Percentiles rank a stretch among this genome's conserved stretches.
phyloP scores from a whole-genome alignment of 2,329 filamentous ascomycete species.

The Apiospora malaysiana region DNA sequence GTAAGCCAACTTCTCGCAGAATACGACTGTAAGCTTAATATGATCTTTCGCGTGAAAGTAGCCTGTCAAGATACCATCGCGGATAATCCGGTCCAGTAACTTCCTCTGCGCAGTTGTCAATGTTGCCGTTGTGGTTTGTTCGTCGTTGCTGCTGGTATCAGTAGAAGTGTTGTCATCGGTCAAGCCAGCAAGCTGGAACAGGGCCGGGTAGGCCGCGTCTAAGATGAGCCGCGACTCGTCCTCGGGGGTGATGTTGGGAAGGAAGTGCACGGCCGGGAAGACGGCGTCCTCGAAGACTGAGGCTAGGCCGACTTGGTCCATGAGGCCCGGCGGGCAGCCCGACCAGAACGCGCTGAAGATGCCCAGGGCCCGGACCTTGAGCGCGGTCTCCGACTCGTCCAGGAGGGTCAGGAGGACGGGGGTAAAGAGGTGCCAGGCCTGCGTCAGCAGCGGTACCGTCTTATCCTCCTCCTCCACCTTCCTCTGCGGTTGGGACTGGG shows the following conservation, averaged over 20 bases:
- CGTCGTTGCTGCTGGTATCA: slow-evolving; percentile 24
- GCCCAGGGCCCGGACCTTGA: slow-evolving; percentile 62
- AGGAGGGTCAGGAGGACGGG: slow-evolving; percentile 73
- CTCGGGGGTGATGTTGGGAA: slow-evolving; percentile 80
- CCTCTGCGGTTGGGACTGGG: too few species aligned
- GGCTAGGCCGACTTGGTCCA: slow-evolving; percentile 68
- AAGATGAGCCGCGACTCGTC: slow-evolving; percentile 71
- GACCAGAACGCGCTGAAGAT: slow-evolving; percentile 61
- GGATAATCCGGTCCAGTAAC: slow-evolving; percentile 60
- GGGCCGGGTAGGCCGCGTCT: slow-evolving; percentile 66
- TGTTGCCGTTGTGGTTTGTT: background rate
- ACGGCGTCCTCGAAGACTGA: slow-evolving; percentile 72
- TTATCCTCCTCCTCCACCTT: background rate
- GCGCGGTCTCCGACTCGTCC: slow-evolving; percentile 63
- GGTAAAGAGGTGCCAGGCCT: slow-evolving; percentile 71
- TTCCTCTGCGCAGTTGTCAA: slow-evolving; percentile 36
- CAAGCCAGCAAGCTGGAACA: slow-evolving; percentile 63
- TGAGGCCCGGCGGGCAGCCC: slow-evolving; percentile 56
- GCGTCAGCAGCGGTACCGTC: slow-evolving; percentile 45
- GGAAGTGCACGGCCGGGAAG: slow-evolving; percentile 73
- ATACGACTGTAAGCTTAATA: slow-evolving; percentile 58
- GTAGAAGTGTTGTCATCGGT: background rate
- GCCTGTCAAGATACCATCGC: slow-evolving; percentile 60
- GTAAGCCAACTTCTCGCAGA: slow-evolving; percentile 56
- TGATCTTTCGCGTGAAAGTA: slow-evolving; percentile 66